These are phyloP conservation scores for Aspergillus sp. DNA, from an alignment of 2,329 filamentous ascomycete species.

Conservation along the genomic window DNA sequence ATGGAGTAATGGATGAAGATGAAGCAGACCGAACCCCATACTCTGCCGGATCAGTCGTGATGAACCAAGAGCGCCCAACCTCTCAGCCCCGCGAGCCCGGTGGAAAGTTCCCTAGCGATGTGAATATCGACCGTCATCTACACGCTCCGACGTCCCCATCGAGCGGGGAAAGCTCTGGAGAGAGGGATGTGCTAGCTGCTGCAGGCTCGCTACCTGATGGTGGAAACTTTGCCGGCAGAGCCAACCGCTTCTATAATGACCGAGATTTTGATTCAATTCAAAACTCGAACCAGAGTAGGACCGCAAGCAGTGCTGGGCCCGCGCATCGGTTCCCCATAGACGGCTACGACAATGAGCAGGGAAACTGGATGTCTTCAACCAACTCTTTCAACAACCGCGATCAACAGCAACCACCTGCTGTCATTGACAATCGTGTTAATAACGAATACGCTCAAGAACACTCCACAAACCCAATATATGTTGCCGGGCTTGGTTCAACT, in stretches of 20 bases:
- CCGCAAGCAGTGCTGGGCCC: constrained; percentile 8
- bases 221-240: constrained; percentile 26
- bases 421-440: constrained; percentile 3
- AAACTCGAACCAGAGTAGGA: constrained; percentile 16
- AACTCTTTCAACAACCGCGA: constrained; percentile 29
- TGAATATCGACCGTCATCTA: constrained; percentile 83
- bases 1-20: constrained; percentile 74
- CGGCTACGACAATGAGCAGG: constrained; percentile 46
- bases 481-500: constrained; percentile 14
- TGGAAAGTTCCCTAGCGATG: constrained; percentile 94
- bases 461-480: constrained; percentile 19
- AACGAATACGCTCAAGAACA: constrained; percentile 3
- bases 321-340: constrained; percentile 18
- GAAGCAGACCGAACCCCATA: constrained; percentile 67
- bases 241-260: constrained; percentile 28
- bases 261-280: constrained; percentile 16
- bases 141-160: constrained; percentile 76
- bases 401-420: constrained; percentile 15
- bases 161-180: constrained; percentile 75
- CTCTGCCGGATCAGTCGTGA: constrained; percentile 54
- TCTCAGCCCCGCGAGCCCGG: constrained; percentile 70
- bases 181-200: constrained; percentile 61
- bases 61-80: constrained; percentile 39
- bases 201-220: constrained; percentile 57
- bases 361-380: constrained; percentile 54